These are phyloP conservation scores for Fusarium multiceps DNA, from an alignment of 2,329 filamentous ascomycete species.

Conservation along the genomic window DNA sequence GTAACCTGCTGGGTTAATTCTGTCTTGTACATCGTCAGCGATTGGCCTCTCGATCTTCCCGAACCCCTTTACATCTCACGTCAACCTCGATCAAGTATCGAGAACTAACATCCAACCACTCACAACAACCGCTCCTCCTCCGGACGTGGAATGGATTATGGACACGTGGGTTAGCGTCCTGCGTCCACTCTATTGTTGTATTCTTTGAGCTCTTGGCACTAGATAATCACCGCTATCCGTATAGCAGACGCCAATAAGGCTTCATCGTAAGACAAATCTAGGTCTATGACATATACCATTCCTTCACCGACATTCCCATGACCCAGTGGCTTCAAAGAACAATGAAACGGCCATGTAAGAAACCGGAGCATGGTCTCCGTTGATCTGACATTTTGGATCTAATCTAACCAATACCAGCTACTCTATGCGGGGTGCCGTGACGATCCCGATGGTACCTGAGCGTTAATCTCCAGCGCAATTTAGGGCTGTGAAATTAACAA, in stretches of 20 bases:
- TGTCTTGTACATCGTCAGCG: not conserved
- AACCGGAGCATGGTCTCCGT: slow-evolving; percentile 6
- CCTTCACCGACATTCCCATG: slow-evolving; percentile 1
- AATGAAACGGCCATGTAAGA: not conserved
- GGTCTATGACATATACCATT: not conserved
- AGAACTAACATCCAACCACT: not conserved
- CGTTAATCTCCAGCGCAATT: slow-evolving; percentile 6
- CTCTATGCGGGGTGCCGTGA: not conserved
- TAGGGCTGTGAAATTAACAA: slow-evolving; percentile 4
- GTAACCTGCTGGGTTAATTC: fast-evolving
- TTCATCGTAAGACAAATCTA: not conserved
- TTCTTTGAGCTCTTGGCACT: not conserved
- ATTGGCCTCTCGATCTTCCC: not conserved
- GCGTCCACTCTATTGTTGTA: not conserved
- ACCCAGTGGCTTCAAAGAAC: not conserved
- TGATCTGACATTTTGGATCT: not conserved
- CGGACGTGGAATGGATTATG: not conserved
- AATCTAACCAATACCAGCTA: not conserved
- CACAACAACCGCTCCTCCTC: not conserved
- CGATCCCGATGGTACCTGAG: slow-evolving; percentile 3
- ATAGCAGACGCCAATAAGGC: not conserved
- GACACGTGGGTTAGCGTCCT: not conserved
- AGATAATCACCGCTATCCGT: not conserved
- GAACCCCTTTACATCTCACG: not conserved
- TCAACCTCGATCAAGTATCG: not conserved